Evolutionary conservation across 208 protist genomes (phyloP).

Genomic region (Phytomonas sp.): DNA sequence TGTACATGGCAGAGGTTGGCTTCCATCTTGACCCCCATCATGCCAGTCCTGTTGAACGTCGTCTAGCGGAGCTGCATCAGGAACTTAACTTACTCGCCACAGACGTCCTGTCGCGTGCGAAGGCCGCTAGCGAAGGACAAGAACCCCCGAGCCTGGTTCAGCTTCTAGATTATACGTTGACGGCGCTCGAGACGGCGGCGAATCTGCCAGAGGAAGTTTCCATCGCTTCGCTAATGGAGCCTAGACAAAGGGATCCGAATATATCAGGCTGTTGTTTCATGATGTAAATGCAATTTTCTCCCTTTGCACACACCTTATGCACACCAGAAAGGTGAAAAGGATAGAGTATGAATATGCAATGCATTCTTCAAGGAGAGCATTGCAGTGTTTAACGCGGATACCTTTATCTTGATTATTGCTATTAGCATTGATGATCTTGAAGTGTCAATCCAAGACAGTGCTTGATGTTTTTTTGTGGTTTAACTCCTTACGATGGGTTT

Average conservation of each 20-base stretch:
- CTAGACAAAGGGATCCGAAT: conserved; percentile 16
- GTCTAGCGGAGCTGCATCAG: conserved; percentile 41
- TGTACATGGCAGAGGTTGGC: conserved; percentile 34
- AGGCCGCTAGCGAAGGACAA: conserved; percentile 19
- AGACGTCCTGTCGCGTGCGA: conserved; percentile 45
- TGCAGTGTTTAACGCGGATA: background rate
- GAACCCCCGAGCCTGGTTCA: conserved; percentile 39
- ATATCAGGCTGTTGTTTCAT: conserved; percentile 25
- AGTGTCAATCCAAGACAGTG: background rate
- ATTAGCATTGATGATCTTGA: background rate
- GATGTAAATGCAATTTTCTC: conserved; percentile 22
- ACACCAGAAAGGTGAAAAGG: background rate
- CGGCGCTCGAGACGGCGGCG: conserved; percentile 35
- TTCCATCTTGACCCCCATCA: conserved; percentile 39
- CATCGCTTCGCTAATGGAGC: conserved; percentile 35
- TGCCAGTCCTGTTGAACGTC: conserved; percentile 33
- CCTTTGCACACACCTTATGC: background rate
- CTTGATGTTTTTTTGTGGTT: background rate
- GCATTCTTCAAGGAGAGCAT: background rate
- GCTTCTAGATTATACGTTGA: conserved; percentile 54
- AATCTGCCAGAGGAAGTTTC: conserved; percentile 29
- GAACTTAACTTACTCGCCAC: conserved; percentile 59
- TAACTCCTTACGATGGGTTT: background rate
- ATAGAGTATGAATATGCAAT: background rate
- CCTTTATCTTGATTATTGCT: background rate